phyloP scores from a whole-genome alignment of 2,329 filamentous ascomycete genomes.

The Stagonosporopsis rhizophila region DNA sequence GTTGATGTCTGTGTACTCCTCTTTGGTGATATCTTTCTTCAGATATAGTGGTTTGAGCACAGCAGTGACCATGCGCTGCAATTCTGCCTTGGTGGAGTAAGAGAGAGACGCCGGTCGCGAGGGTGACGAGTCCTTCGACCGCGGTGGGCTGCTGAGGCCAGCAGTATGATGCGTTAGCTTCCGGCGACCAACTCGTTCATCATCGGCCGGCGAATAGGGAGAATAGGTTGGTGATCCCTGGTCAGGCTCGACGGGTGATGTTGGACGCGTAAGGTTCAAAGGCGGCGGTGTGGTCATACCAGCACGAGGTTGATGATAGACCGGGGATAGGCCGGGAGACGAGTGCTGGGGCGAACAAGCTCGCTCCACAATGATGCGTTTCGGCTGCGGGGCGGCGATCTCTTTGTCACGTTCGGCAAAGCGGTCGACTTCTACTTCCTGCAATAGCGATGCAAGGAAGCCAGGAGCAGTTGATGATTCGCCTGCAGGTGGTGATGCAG shows the following conservation, averaged over 20 bases:
- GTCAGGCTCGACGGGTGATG: constrained; percentile 60
- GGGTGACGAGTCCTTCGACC: constrained; percentile 72
- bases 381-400: constrained; percentile 49
- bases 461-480: constrained; percentile 65
- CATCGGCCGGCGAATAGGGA: constrained; percentile 62
- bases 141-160: constrained; percentile 51
- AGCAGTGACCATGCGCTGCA: constrained; percentile 85
- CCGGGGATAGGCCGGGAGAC: constrained; percentile 73
- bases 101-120: constrained; percentile 69
- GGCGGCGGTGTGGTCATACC: constrained; percentile 74
- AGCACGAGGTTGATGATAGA: constrained; percentile 68
- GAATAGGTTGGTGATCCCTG: constrained; percentile 73
- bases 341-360: constrained; percentile 57
- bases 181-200: constrained; percentile 48
- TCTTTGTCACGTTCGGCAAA: constrained; percentile 46
- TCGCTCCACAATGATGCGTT: constrained; percentile 50
- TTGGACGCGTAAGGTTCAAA: constrained; percentile 64
- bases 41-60: constrained; percentile 85
- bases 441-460: constrained; percentile 84
- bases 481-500: constrained; percentile 27
- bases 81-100: constrained; percentile 82
- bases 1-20: constrained; percentile 93
- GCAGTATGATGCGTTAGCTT: constrained; percentile 39
- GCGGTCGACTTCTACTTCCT: constrained; percentile 75
- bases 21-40: constrained; percentile 78